A percentile compares a stretch with the other conserved stretches of the same genome.
These are phyloP conservation scores for Heliamphora pulchella DNA, from an alignment of 179 eudicot genomes.

Conservation along the genomic window DNA sequence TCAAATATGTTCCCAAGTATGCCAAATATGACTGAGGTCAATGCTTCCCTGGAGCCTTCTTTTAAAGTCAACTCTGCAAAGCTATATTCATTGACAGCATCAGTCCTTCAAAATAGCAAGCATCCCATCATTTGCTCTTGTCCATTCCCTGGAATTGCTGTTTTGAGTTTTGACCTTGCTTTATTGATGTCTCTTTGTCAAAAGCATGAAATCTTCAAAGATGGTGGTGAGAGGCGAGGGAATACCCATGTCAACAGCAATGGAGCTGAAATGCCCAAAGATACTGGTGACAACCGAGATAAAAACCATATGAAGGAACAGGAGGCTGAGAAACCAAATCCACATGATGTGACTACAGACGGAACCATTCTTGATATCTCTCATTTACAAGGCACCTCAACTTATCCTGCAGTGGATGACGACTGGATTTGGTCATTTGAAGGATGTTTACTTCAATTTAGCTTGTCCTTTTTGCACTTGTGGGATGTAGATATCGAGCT, in stretches of 20 bases:
- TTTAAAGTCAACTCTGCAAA: slow-evolving; percentile 26
- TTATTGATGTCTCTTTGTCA: slow-evolving; percentile 46
- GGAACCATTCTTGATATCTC: slow-evolving; percentile 24
- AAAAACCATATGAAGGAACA: slow-evolving; percentile 26
- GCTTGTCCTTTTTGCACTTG: slow-evolving; percentile 79
- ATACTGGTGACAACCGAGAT: slow-evolving; percentile 21
- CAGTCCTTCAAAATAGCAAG: slow-evolving; percentile 29
- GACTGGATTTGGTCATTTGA: slow-evolving; percentile 31
- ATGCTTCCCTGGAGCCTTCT: slow-evolving; percentile 21
- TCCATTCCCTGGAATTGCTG: slow-evolving; percentile 75
- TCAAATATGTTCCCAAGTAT: slow-evolving; percentile 21
- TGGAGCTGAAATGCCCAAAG: slow-evolving; percentile 19
- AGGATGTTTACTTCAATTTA: slow-evolving; percentile 54
- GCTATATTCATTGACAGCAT: slow-evolving; percentile 16
- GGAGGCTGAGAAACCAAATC: slow-evolving; percentile 20
- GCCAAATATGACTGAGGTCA: slow-evolving; percentile 24
- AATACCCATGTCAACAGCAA: slow-evolving; percentile 22
- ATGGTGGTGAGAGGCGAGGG: slow-evolving; percentile 22
- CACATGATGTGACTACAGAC: slow-evolving; percentile 24
- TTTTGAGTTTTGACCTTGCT: slow-evolving; percentile 68
- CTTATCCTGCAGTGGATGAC: slow-evolving; percentile 24
- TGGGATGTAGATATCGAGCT: slow-evolving; percentile 77
- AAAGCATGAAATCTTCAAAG: slow-evolving; percentile 23
- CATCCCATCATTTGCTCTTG: slow-evolving; percentile 60
- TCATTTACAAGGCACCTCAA: slow-evolving; percentile 25